Evolutionary conservation across 257 asterid genomes (phyloP).

Genomic region (Ilex asprella): DNA sequence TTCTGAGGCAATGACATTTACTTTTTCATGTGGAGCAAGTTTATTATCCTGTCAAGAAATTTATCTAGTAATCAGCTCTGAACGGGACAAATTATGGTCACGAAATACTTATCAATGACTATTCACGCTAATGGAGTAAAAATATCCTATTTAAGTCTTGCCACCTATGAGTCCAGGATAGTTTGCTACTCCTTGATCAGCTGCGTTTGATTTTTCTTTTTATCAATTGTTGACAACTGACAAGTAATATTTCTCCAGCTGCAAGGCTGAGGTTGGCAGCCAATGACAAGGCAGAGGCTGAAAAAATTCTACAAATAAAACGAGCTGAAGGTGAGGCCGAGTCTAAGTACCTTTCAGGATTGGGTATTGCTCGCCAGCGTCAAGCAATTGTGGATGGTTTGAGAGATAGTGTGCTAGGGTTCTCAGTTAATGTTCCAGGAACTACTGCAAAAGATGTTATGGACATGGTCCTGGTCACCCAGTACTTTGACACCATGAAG

Average conservation of each 20-base stretch:
- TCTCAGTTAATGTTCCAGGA: slow-evolving; percentile 26
- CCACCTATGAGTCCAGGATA: no score
- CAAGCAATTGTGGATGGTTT: slow-evolving; percentile 30
- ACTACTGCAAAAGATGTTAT: slow-evolving; percentile 28
- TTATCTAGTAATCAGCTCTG: no score
- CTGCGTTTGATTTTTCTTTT: no score
- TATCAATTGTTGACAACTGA: no score
- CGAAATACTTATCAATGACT: no score
- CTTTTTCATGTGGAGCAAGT: no score
- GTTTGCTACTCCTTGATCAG: no score
- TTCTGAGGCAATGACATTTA: no score
- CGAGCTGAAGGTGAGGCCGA: slow-evolving; percentile 28
- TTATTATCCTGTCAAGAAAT: no score
- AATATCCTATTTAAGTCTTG: no score
- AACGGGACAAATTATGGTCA: no score
- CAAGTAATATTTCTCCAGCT: slow-evolving; percentile 6
- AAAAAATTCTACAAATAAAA: slow-evolving; percentile 23
- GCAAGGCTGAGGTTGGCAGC: slow-evolving; percentile 25
- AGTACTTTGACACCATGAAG: slow-evolving; percentile 30
- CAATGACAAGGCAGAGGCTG: slow-evolving; percentile 27
- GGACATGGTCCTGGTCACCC: slow-evolving; percentile 29
- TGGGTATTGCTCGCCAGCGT: slow-evolving; percentile 29
- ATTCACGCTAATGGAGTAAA: no score
- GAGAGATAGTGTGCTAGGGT: slow-evolving; percentile 25
- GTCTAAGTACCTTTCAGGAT: slow-evolving; percentile 18